phyloP scores from a whole-genome alignment of 2,329 filamentous ascomycete genomes.

The Fusarium begoniae region DNA sequence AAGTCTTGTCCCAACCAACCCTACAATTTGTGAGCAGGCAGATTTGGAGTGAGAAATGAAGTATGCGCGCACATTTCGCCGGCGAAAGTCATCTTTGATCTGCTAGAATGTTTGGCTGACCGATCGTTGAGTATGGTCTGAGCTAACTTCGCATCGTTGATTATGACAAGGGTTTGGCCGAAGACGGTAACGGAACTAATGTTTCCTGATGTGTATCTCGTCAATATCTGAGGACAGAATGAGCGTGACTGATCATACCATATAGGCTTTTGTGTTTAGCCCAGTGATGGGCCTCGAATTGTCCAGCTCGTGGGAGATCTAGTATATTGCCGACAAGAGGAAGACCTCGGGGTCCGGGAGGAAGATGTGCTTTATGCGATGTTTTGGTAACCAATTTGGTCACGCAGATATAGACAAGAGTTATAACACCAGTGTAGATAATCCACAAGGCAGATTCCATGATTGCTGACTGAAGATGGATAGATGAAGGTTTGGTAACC shows the following conservation, averaged over 20 bases:
- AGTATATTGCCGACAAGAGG: conserved; percentile 24
- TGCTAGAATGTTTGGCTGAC: conserved; percentile 16
- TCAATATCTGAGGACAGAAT: rapidly evolving
- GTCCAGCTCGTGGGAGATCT: conserved; percentile 10
- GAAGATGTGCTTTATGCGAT: not conserved
- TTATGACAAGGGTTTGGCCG: conserved; percentile 52
- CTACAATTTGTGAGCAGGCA: not conserved
- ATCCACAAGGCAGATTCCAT: not conserved
- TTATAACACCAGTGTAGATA: rapidly evolving
- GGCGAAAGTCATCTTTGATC: conserved; percentile 22
- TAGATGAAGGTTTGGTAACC: too few relatives aligned
- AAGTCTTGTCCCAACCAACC: conserved; percentile 44
- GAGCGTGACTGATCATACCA: not conserved
- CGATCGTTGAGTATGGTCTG: conserved; percentile 48
- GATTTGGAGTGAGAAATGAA: rapidly evolving
- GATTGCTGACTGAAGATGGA: too few relatives aligned
- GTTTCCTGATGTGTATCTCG: conserved; percentile 52
- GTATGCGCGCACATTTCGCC: conserved; percentile 12
- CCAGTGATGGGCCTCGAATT: conserved; percentile 29
- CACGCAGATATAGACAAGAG: not conserved
- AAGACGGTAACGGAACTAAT: conserved; percentile 49
- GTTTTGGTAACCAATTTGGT: not conserved
- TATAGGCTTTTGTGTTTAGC: conserved; percentile 15
- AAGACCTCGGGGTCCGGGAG: conserved; percentile 24
- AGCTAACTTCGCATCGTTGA: conserved; percentile 50